Conservation (phyloP, 2,329 filamentous ascomycete species). For the Trichophaea hybrida region DNA sequence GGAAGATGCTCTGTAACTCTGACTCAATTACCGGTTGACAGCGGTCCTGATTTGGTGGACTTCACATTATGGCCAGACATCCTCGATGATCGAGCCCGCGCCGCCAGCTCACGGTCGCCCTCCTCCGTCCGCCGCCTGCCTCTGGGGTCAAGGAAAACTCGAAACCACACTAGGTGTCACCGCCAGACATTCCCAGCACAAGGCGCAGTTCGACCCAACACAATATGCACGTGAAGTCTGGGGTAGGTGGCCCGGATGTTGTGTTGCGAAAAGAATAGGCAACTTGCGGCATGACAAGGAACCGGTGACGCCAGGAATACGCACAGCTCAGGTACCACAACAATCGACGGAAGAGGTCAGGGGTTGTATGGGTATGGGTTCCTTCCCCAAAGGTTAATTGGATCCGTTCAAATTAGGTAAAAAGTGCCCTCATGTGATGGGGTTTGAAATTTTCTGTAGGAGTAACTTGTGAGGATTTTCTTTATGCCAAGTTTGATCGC, state of each 20-base stretch:
- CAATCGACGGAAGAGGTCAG: background rate
- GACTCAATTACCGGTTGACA: conserved; percentile 1
- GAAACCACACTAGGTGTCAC: background rate
- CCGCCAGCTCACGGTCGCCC: background rate
- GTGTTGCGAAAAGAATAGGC: background rate
- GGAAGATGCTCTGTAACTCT: background rate
- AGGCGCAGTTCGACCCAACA: background rate
- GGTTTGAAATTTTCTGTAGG: background rate
- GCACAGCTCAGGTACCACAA: background rate
- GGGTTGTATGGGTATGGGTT: background rate
- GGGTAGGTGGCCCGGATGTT: no score
- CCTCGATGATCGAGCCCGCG: background rate
- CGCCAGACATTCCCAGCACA: background rate
- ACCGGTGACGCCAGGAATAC: background rate
- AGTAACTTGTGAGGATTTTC: background rate
- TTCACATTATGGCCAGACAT: background rate
- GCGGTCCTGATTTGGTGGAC: background rate
- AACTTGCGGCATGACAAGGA: background rate
- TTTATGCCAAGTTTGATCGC: background rate
- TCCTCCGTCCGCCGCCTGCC: background rate
- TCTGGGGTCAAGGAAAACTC: background rate
- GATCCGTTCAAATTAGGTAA: background rate
- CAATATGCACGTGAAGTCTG: background rate
- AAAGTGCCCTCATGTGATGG: background rate
- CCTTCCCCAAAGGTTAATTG: background rate